Evolutionary conservation across 768 basidiomycete genomes (phyloP).

Genomic region (Coprinellus aureogranulatus): DNA sequence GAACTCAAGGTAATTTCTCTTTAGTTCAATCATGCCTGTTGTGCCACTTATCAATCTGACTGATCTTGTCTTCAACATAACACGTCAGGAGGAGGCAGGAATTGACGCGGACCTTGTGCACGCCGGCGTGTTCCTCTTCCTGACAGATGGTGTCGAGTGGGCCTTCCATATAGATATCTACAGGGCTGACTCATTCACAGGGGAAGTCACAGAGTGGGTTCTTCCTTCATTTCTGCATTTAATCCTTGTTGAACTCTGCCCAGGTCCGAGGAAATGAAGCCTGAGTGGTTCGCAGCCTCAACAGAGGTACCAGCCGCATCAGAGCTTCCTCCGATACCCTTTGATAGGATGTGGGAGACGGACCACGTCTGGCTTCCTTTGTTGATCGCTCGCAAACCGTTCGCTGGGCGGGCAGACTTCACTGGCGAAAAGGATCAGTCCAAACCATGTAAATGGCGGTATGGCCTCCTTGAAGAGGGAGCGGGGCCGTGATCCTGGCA

Average conservation of each 20-base stretch:
- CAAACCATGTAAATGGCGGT: conserved; percentile 46
- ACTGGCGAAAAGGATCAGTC: conserved; percentile 28
- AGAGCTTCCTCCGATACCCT: conserved; percentile 49
- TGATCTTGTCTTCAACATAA: too few species aligned
- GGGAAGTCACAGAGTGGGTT: conserved; percentile 60
- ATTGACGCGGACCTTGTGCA: conserved; percentile 63
- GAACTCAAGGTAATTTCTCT: conserved; percentile 52
- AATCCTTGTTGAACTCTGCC: neutral
- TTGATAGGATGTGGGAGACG: conserved; percentile 57
- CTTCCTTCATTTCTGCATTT: neutral
- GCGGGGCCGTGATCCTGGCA: neutral
- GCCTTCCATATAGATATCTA: conserved; percentile 76
- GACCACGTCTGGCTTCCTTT: conserved; percentile 71
- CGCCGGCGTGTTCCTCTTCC: conserved; percentile 65
- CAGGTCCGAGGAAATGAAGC: conserved; percentile 87
- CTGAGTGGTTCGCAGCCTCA: conserved; percentile 66
- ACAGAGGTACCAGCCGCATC: neutral
- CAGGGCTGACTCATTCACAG: conserved; percentile 58
- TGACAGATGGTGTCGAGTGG: conserved; percentile 48
- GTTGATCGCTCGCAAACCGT: conserved; percentile 41
- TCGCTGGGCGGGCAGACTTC: conserved; percentile 48
- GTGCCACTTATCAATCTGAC: too few species aligned
- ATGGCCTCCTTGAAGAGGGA: conserved; percentile 13
- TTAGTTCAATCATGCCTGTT: neutral
- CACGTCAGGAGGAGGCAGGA: conserved; percentile 75